Percentiles rank a stretch among this genome's conserved stretches.
phyloP scores from a whole-genome alignment of 805 yeast species.

The Pichia californica region DNA sequence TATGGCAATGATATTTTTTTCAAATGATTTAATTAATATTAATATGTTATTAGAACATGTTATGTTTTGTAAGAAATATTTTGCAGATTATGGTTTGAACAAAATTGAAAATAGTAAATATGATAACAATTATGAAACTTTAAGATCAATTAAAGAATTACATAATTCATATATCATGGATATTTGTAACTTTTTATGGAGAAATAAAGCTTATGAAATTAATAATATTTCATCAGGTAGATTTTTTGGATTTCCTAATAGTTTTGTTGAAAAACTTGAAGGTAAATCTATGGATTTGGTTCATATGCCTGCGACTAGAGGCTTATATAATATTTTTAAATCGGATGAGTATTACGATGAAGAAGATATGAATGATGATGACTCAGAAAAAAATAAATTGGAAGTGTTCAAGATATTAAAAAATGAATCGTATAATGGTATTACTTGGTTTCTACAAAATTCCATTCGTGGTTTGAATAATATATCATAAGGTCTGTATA shows the following conservation, averaged over 20 bases:
- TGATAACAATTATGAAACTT: conserved; percentile 3
- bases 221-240: conserved; percentile 29
- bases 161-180: conserved; percentile 52
- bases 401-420: background rate
- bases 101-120: background rate
- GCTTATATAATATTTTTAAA: no score
- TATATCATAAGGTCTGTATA: no score
- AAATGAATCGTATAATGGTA: background rate
- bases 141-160: conserved; percentile 24
- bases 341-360: no score
- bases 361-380: conserved; percentile 12
- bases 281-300: conserved; percentile 34
- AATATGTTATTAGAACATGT: conserved; percentile 35
- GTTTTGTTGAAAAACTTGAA: conserved; percentile 28
- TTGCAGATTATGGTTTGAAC: conserved; percentile 21
- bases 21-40: conserved; percentile 37
- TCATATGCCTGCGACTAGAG: conserved; percentile 45
- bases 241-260: conserved; percentile 34
- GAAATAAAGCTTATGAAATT: conserved; percentile 44
- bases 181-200: conserved; percentile 48
- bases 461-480: background rate
- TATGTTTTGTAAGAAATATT: conserved; percentile 34
- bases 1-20: conserved; percentile 33
- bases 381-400: background rate
- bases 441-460: background rate